Percentiles rank a stretch among this genome's conserved stretches.
Evolutionary conservation across 169 alveolate genomes (phyloP).

Genomic region (Plasmodium berghei): DNA sequence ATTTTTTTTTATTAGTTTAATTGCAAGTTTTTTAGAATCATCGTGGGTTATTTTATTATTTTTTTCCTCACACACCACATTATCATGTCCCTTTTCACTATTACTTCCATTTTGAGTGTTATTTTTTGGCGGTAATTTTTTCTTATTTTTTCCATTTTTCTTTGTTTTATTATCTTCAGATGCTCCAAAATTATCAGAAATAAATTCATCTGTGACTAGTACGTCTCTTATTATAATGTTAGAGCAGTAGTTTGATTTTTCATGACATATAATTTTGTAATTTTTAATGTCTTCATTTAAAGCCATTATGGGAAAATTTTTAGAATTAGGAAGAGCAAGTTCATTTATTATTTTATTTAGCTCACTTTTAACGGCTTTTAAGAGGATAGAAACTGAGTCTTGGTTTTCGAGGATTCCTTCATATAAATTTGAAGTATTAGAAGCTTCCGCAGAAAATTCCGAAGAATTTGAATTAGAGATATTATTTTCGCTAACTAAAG

Average conservation of each 20-base stretch:
- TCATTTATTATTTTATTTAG: conserved; percentile 50
- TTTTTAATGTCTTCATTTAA: conserved; percentile 62
- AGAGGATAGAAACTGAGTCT: conserved; percentile 28
- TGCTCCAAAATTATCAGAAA: conserved; percentile 22
- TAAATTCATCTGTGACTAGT: conserved; percentile 57
- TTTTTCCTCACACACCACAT: too few species aligned
- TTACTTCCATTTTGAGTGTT: not conserved
- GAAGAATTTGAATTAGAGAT: not conserved
- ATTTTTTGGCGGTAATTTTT: not conserved
- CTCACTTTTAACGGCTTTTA: conserved; percentile 51
- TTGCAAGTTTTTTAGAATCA: not conserved
- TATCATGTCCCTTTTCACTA: not conserved
- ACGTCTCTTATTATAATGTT: conserved; percentile 65
- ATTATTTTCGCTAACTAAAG: not conserved
- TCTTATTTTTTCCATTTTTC: conserved; percentile 10
- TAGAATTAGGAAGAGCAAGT: conserved; percentile 51
- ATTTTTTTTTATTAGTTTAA: conserved; percentile 6
- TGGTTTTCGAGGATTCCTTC: conserved; percentile 20
- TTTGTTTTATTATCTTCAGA: conserved; percentile 1
- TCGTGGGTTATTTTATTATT: not conserved
- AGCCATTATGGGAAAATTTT: conserved; percentile 70
- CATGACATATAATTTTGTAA: conserved; percentile 37
- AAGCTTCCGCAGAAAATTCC: not conserved
- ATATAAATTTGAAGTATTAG: not conserved
- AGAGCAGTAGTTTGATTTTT: conserved; percentile 36